Percentiles rank a stretch among this genome's conserved stretches.
Conservation (phyloP, 768 basidiomycete genomes). For the Chalciporus piperatus region DNA sequence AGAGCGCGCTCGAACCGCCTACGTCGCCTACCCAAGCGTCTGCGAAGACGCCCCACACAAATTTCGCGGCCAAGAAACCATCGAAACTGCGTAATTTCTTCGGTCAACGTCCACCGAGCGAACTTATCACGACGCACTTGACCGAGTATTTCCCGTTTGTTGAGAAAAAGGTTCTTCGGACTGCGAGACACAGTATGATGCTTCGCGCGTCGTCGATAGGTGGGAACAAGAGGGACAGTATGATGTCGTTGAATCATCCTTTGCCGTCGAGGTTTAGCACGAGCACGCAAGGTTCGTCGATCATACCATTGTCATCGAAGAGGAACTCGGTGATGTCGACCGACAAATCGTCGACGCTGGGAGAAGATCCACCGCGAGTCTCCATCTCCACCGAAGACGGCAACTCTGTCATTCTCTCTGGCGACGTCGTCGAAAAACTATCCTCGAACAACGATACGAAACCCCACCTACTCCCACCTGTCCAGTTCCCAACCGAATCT, state of each 20-base stretch:
- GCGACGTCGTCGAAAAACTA: slow-evolving; percentile 41
- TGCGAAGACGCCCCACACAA: slow-evolving; percentile 15
- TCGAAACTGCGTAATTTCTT: slow-evolving; percentile 93
- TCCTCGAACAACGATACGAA: slow-evolving; percentile 28
- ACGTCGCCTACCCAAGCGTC: slow-evolving; percentile 45
- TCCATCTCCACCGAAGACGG: slow-evolving; percentile 77
- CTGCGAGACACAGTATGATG: slow-evolving; percentile 88
- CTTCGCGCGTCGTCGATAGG: slow-evolving; percentile 45
- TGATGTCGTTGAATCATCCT: slow-evolving; percentile 40
- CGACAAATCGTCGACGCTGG: slow-evolving; percentile 33
- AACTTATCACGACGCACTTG: slow-evolving; percentile 92
- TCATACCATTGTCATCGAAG: slow-evolving; percentile 48
- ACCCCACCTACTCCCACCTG: slow-evolving; percentile 71
- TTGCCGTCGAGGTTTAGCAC: slow-evolving; percentile 40
- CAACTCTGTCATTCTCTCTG: slow-evolving; percentile 57
- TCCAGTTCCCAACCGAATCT: slow-evolving; percentile 74
- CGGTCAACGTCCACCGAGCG: slow-evolving; percentile 95
- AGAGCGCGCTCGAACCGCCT: slow-evolving; percentile 58
- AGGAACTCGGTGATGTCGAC: slow-evolving; percentile 35
- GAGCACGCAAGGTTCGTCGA: slow-evolving; percentile 33
- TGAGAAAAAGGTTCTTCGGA: slow-evolving; percentile 88
- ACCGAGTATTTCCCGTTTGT: slow-evolving; percentile 94
- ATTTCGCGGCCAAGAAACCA: slow-evolving; percentile 40
- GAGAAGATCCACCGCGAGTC: slow-evolving; percentile 61
- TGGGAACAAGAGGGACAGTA: slow-evolving; percentile 46